These are phyloP conservation scores for Erysiphe pulchra DNA, from an alignment of 2,329 filamentous ascomycete species.

Conservation along the genomic window DNA sequence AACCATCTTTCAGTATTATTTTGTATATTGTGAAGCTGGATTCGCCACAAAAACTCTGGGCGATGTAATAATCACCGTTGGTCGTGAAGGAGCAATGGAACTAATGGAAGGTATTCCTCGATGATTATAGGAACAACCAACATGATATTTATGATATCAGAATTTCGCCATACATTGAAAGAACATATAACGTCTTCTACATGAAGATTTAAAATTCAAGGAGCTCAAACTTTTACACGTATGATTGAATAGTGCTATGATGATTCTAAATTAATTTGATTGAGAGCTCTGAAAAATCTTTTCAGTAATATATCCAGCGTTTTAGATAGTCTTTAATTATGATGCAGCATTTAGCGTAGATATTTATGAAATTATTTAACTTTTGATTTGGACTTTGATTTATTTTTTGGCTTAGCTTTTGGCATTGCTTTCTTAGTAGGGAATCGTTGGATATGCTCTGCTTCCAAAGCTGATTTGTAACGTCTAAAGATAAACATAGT, in stretches of 20 bases:
- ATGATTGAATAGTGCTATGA: no score
- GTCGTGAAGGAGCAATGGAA: constrained; percentile 23
- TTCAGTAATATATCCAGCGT: no score
- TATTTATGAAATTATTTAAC: background rate
- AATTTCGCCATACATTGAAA: no score
- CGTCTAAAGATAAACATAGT: constrained; percentile 73
- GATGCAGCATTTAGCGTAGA: no score
- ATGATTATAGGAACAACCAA: background rate
- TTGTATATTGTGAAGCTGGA: constrained; percentile 48
- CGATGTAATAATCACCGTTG: constrained; percentile 47
- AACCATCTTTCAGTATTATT: constrained; percentile 32
- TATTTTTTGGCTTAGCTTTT: constrained; percentile 13
- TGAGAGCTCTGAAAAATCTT: no score
- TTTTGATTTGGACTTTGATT: constrained; percentile 16
- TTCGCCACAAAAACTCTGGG: constrained; percentile 47
- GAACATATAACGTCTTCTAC: no score
- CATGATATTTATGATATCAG: no score
- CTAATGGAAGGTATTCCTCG: constrained; percentile 43
- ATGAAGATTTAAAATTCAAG: no score
- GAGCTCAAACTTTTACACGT: no score
- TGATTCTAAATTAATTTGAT: no score
- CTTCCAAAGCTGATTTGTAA: constrained; percentile 66
- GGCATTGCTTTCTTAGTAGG: constrained; percentile 10
- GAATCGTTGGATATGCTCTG: constrained; percentile 47
- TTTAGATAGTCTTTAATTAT: no score